Percentiles rank a stretch among this genome's conserved stretches.
Conservation (phyloP, 306 rosid species). For the Dalbergia oliveri region DNA sequence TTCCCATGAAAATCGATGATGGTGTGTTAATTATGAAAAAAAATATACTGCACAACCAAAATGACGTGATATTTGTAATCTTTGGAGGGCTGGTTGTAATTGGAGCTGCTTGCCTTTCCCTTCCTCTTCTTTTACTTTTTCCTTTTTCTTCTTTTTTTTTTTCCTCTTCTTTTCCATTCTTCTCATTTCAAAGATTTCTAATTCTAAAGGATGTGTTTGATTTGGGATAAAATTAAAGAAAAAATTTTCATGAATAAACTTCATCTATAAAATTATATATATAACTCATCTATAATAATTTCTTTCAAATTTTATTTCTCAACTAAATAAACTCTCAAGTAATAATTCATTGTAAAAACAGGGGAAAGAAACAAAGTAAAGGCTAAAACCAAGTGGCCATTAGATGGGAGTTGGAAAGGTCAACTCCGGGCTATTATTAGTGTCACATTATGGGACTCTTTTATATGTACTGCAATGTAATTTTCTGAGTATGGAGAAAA, state of each 20-base stretch:
- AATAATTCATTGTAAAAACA: not conserved
- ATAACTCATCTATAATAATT: no score
- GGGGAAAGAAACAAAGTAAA: not conserved
- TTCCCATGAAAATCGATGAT: constrained; percentile 9
- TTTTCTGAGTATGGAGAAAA: constrained; percentile 56
- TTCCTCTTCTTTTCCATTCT: not conserved
- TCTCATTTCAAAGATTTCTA: not conserved
- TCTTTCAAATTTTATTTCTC: no score
- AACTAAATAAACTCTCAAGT: no score
- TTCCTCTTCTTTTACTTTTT: not conserved
- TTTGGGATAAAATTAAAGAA: no score
- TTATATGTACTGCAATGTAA: constrained; percentile 38
- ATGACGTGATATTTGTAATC: not conserved
- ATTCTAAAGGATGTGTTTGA: not conserved
- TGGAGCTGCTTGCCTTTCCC: not conserved
- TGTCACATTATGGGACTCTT: constrained; percentile 26
- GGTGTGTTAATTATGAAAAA: not conserved
- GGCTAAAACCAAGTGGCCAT: not conserved
- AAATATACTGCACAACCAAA: not conserved
- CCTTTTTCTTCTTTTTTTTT: not conserved
- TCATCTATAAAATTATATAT: no score
- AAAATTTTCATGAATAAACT: no score
- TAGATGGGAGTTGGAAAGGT: not conserved
- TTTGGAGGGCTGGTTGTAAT: not conserved
- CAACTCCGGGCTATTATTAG: constrained; percentile 46